Base-by-base conservation (phyloP, 345 rosid genomes). In the Gossypium rotundifolium region DNA sequence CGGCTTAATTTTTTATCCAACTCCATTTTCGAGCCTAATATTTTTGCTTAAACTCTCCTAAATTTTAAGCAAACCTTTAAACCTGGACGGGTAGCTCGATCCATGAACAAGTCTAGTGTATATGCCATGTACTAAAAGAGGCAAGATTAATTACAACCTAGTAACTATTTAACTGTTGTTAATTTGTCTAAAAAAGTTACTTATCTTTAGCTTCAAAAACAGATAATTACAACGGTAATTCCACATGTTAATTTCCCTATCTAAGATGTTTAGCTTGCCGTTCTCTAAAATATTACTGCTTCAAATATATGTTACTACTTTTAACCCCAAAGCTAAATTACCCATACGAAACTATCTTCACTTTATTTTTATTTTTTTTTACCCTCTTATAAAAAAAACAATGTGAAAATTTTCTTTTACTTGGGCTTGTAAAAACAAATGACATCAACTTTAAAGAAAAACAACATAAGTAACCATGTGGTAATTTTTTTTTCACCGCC, bases 41-140 rank as follows among this genome's bases (percentile, higher is more conserved):
- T 33, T 33, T 33, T 33, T 33, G 0, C 1, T 0, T 7, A 33
- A 33, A 33, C 7, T 0, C 1, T 33, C 1, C 0, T 0, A 33
- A 33, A 33, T 33, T 33, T 33, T 0, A 1, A 5, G 1, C 1
- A 1, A 1, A 5, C 40, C 1, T 33, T 33, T 0, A 0, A 33
- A 5, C 7, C 0, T 33, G 2, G 7, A 33, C 1, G 7, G 1
- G 1, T 6, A 5, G 0, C 1, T 1, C 1, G 1, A 5, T 0
- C 7, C 1, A 5, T 33, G 40, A 33, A 33, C 40, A 1, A 0
- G 6, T 4, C 7, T 33, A 33, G 13, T 45, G 2, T 45, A 45
- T 2, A 7, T 45, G 0, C 49, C 10, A 11, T 11, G 40, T 33
- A 6, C 40, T 0, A 33, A 33, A 33, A 33, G 40, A 33, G 7